phyloP scores from a whole-genome alignment of 23 red algal species.

The Gracilaria gracilis region DNA sequence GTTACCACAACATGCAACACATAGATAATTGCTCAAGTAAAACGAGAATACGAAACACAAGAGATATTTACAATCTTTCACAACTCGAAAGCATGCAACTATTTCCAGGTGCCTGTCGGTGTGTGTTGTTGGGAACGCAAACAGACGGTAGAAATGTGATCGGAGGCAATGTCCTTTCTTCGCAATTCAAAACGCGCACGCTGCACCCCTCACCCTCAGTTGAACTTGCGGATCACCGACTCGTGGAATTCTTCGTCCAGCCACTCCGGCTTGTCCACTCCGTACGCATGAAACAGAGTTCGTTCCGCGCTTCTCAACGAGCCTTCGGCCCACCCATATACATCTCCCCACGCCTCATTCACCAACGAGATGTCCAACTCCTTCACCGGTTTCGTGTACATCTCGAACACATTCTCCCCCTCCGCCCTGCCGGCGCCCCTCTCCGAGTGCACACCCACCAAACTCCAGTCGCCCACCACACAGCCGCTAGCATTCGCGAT shows the following conservation, averaged over 20 bases:
- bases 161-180: too few relatives aligned
- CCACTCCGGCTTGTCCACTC: slow-evolving; percentile 28
- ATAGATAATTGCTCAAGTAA: too few relatives aligned
- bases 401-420: slow-evolving; percentile 34
- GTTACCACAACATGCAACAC: too few relatives aligned
- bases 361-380: slow-evolving; percentile 51
- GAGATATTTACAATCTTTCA: too few relatives aligned
- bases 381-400: slow-evolving; percentile 43
- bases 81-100: too few relatives aligned
- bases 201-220: slow-evolving; percentile 27
- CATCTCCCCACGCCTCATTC: slow-evolving; percentile 65
- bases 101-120: too few relatives aligned
- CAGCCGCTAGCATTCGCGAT: slow-evolving; percentile 29
- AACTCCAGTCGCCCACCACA: background rate
- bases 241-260: slow-evolving; percentile 58
- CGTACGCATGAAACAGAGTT: slow-evolving; percentile 44
- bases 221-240: slow-evolving; percentile 49
- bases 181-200: too few relatives aligned
- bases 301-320: slow-evolving; percentile 57
- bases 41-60: too few relatives aligned
- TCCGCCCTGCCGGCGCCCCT: background rate
- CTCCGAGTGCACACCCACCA: background rate
- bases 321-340: slow-evolving; percentile 64
- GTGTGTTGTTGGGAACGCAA: too few relatives aligned
- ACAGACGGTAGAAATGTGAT: too few relatives aligned